phyloP scores from a whole-genome alignment of 148 eudicot species.

The Cornus controversa region DNA sequence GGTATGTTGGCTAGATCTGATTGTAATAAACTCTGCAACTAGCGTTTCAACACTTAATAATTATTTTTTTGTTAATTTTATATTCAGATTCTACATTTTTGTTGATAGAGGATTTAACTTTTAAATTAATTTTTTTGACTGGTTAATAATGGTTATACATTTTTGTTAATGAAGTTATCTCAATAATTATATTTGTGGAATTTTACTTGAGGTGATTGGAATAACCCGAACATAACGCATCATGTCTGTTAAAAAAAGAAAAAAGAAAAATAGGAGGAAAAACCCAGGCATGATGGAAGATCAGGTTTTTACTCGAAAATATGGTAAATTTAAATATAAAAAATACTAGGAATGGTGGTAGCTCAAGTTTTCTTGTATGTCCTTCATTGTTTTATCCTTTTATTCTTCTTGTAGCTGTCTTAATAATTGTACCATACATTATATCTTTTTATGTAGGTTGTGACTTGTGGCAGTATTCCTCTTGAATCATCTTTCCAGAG shows the following conservation, averaged over 20 bases:
- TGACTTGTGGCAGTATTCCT: conserved; percentile 93
- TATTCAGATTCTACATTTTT: too few species aligned
- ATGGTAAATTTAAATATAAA: not conserved
- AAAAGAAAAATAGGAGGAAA: not conserved
- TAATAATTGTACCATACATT: not conserved
- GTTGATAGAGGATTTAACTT: too few species aligned
- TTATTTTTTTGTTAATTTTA: too few species aligned
- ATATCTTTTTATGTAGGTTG: conserved; percentile 51
- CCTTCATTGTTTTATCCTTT: not conserved
- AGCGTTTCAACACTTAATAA: too few species aligned
- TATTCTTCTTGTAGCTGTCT: conserved; percentile 1
- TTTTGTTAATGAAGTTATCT: not conserved
- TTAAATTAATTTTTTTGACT: too few species aligned
- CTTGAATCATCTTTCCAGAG: conserved; percentile 89
- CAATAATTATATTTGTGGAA: not conserved
- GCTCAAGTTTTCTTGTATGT: too few species aligned
- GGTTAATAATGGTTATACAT: too few species aligned
- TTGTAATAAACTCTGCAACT: too few species aligned
- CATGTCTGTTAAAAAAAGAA: not conserved
- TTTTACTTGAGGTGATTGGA: not conserved
- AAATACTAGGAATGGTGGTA: too few species aligned
- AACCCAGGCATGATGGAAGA: not conserved
- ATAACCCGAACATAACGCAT: not conserved
- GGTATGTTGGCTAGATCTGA: too few species aligned
- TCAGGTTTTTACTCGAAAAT: not conserved